phyloP scores from a whole-genome alignment of 371 early-diverging fungal genomes.

The Parasitella parasitica region DNA sequence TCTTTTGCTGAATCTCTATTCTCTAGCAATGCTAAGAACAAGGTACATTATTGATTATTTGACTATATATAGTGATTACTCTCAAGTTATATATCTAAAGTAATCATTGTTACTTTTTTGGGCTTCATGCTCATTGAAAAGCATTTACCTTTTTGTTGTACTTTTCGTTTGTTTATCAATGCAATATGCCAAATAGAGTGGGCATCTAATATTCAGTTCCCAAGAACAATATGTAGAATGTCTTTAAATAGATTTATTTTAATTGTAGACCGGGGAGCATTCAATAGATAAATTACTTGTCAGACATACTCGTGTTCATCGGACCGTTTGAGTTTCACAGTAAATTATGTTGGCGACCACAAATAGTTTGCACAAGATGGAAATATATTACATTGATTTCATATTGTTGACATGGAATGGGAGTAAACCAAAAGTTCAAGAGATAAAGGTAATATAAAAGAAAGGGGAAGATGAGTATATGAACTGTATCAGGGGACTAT shows the following conservation, averaged over 20 bases:
- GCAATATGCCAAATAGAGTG: background rate
- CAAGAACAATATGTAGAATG: background rate
- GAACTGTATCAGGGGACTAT: background rate
- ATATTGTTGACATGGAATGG: background rate
- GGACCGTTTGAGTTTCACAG: constrained; percentile 10
- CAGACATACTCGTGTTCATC: background rate
- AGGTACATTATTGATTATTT: background rate
- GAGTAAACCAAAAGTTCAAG: background rate
- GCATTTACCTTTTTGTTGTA: background rate
- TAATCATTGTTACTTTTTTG: background rate
- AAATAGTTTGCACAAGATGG: background rate
- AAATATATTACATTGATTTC: constrained; percentile 5
- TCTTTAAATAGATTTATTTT: background rate
- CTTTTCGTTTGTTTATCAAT: background rate
- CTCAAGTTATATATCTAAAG: background rate
- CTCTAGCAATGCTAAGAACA: background rate
- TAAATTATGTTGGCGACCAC: constrained; percentile 1
- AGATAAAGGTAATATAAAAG: background rate
- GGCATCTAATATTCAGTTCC: background rate
- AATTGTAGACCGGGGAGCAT: background rate
- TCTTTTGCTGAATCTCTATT: too few relatives aligned
- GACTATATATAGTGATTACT: background rate
- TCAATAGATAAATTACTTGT: background rate
- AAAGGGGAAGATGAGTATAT: background rate
- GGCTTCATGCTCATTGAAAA: background rate